phyloP scores from a whole-genome alignment of 352 stramenopile species.

The Phytophthora megakarya region DNA sequence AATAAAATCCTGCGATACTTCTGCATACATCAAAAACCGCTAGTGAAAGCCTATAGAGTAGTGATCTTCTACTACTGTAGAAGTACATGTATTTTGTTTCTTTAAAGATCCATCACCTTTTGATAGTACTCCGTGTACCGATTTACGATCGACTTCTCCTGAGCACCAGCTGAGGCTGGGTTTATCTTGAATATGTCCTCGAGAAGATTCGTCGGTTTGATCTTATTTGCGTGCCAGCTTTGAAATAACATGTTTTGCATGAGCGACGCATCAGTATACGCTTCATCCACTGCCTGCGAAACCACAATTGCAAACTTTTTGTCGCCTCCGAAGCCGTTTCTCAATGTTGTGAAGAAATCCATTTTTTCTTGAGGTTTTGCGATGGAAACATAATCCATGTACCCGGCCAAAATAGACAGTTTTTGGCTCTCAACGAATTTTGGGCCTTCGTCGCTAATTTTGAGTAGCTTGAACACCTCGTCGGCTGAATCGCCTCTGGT shows the following conservation, averaged over 20 bases:
- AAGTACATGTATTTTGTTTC: no score
- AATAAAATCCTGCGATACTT: no score
- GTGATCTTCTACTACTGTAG: no score
- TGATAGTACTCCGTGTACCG: background rate
- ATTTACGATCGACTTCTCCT: background rate
- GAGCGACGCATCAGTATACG: no score
- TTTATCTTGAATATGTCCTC: background rate
- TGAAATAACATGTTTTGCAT: background rate
- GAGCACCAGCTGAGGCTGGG: background rate
- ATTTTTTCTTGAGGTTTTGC: background rate
- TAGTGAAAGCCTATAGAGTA: no score
- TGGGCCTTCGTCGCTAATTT: no score
- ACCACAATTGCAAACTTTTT: background rate
- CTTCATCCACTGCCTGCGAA: background rate
- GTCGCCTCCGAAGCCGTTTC: background rate
- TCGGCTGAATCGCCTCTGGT: background rate
- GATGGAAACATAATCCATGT: no score
- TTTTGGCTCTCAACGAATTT: no score
- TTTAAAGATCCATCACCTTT: background rate
- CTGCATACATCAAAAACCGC: no score
- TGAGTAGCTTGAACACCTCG: no score
- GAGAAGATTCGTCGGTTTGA: background rate
- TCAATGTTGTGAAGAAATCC: background rate
- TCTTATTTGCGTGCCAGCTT: background rate
- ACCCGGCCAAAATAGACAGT: no score